Evolutionary conservation across 495 filamentous ascomycete species (phyloP).

Genomic region (Chaetomium cochliodes): DNA sequence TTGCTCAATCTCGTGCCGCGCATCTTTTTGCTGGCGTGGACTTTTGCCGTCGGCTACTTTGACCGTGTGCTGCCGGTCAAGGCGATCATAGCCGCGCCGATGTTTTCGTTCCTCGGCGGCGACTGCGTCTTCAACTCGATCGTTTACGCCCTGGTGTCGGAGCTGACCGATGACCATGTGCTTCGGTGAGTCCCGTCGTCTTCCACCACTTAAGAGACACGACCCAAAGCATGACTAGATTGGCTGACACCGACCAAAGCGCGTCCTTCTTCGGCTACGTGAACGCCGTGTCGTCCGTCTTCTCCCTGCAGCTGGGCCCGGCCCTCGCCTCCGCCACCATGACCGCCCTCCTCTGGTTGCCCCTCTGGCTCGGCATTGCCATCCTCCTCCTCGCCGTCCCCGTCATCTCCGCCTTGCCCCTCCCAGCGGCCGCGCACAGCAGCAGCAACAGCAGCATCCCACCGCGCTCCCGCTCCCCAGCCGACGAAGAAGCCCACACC

Average conservation of each 20-base stretch:
- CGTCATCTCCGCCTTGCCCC: conserved; percentile 30
- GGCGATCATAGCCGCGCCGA: conserved; percentile 39
- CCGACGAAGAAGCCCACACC: not conserved
- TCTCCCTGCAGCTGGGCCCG: conserved; percentile 42
- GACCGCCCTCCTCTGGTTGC: conserved; percentile 41
- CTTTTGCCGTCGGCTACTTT: conserved; percentile 42
- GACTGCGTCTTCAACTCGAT: conserved; percentile 51
- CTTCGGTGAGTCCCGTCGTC: conserved; percentile 32
- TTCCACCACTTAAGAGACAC: no score
- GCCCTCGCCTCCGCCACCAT: conserved; percentile 46
- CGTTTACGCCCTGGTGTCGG: conserved; percentile 44
- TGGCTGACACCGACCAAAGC: conserved; percentile 26
- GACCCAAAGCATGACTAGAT: not conserved
- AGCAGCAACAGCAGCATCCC: conserved; percentile 23
- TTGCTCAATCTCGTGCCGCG: conserved; percentile 44
- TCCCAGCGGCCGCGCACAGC: conserved; percentile 6
- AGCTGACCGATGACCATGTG: conserved; percentile 40
- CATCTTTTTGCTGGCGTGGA: conserved; percentile 43
- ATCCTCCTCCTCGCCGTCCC: conserved; percentile 41
- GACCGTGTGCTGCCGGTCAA: conserved; percentile 38
- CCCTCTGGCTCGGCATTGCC: conserved; percentile 41
- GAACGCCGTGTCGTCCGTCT: conserved; percentile 43
- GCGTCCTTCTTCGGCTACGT: conserved; percentile 48
- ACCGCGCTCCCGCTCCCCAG: no score
- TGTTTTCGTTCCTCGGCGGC: conserved; percentile 44